A percentile compares a stretch with the other conserved stretches of the same genome.
phyloP scores from a whole-genome alignment of 345 rosid species.

The Aegle marmelos region DNA sequence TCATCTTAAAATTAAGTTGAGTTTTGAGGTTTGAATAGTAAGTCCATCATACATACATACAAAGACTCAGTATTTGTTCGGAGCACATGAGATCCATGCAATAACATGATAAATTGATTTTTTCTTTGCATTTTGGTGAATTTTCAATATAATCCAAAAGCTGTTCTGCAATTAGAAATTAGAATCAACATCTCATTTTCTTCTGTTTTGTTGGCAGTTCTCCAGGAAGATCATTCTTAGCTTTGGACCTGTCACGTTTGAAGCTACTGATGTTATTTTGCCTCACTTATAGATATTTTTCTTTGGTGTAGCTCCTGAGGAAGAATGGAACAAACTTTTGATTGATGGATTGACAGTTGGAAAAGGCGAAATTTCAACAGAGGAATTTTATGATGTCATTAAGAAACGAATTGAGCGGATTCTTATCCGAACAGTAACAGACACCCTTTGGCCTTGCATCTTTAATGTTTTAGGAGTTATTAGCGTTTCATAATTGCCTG shows the following conservation, averaged over 20 bases:
- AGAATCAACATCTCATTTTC: not conserved
- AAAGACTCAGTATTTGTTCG: not conserved
- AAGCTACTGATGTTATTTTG: not conserved
- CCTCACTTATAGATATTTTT: not conserved
- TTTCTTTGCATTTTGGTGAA: not conserved
- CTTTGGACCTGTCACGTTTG: not conserved
- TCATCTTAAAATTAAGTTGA: not conserved
- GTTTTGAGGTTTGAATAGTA: not conserved
- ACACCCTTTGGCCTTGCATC: not conserved
- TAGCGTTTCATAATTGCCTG: not conserved
- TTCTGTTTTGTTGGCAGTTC: not conserved
- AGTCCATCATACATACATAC: not conserved
- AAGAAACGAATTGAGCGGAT: constrained; percentile 78
- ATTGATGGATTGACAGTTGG: constrained; percentile 64
- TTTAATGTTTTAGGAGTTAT: not conserved
- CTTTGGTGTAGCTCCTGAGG: constrained; percentile 73
- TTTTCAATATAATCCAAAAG: not conserved
- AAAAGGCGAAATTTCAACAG: constrained; percentile 61
- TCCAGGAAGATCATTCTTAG: not conserved
- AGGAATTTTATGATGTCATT: constrained; percentile 64
- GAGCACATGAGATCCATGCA: not conserved
- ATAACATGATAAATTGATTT: not conserved
- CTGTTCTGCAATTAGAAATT: not conserved
- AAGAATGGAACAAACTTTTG: constrained; percentile 77
- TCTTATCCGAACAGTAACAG: constrained; percentile 76